Evolutionary conservation across 108 stramenopile species (phyloP).

Genomic region (Nitzschia sp.): DNA sequence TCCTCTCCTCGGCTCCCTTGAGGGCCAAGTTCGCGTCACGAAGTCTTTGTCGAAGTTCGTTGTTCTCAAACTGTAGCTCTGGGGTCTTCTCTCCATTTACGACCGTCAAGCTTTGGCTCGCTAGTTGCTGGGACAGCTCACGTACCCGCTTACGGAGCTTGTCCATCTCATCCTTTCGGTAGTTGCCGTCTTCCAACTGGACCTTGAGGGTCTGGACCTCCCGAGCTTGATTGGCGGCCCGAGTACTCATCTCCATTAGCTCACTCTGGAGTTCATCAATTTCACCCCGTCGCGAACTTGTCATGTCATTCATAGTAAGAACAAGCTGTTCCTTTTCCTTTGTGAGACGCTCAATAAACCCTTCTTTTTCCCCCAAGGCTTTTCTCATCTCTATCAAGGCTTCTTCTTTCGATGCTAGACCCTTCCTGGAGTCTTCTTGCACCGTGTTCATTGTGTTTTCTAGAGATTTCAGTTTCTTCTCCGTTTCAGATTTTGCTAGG

Average conservation of each 20-base stretch:
- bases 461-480: constrained; percentile 19
- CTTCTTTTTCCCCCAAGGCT: constrained; percentile 25
- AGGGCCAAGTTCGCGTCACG: constrained; percentile 36
- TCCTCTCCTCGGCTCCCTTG: constrained; percentile 27
- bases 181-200: constrained; percentile 31
- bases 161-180: constrained; percentile 17
- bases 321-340: constrained; percentile 42
- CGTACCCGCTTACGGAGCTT: constrained; percentile 10
- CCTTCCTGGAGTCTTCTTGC: constrained; percentile 15
- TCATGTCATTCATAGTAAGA: constrained; percentile 38
- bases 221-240: constrained; percentile 28
- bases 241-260: constrained; percentile 36
- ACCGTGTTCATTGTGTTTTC: constrained; percentile 25
- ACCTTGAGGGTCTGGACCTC: constrained; percentile 38
- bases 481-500: constrained; percentile 18
- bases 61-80: constrained; percentile 35
- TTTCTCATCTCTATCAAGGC: constrained; percentile 11
- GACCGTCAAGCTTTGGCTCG: neutral
- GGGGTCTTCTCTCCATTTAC: neutral
- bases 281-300: constrained; percentile 29
- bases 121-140: constrained; percentile 17
- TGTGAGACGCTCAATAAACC: constrained; percentile 17
- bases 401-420: constrained; percentile 14
- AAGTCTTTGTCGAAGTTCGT: constrained; percentile 33
- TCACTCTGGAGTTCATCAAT: constrained; percentile 44